These are phyloP conservation scores for Zasmidium angulare DNA, from an alignment of 2,329 filamentous ascomycete genomes.

Conservation along the genomic window DNA sequence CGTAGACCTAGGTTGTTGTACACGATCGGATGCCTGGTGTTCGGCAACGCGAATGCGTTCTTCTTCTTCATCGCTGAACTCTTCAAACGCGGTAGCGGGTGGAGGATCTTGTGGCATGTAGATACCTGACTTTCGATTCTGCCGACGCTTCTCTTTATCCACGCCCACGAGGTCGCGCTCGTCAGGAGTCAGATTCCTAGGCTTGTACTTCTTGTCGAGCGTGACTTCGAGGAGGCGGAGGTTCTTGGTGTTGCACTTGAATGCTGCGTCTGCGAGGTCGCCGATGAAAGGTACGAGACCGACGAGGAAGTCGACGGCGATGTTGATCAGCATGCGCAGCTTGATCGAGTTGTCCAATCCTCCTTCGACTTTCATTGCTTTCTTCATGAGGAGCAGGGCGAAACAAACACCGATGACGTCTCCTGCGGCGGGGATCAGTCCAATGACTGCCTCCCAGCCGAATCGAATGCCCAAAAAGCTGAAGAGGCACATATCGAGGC, in stretches of 20 bases:
- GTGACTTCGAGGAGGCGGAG: conserved; percentile 67
- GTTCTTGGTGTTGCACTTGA: conserved; percentile 76
- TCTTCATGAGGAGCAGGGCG: conserved; percentile 71
- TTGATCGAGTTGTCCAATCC: conserved; percentile 65
- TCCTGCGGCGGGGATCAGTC: conserved; percentile 75
- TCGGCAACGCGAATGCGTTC: neutral
- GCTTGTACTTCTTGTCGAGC: conserved; percentile 66
- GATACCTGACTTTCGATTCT: conserved; percentile 33
- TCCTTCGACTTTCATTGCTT: conserved; percentile 72
- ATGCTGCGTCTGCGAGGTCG: conserved; percentile 71
- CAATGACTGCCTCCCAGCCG: conserved; percentile 87
- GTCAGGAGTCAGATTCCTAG: conserved; percentile 31
- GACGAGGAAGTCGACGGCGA: conserved; percentile 70
- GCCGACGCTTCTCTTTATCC: conserved; percentile 34
- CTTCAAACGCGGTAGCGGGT: conserved; percentile 49
- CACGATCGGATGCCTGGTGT: neutral
- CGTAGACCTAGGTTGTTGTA: conserved; percentile 18
- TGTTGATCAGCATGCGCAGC: conserved; percentile 76
- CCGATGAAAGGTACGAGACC: conserved; percentile 74
- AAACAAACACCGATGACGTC: conserved; percentile 73
- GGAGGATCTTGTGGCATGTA: conserved; percentile 36
- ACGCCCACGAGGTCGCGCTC: conserved; percentile 27
- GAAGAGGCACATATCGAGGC: conserved; percentile 81
- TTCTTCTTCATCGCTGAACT: conserved; percentile 42
- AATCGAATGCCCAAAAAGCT: conserved; percentile 78